Evolutionary conservation across 1,284 basidiomycete species (phyloP), one percentile per base, ranked within the genome.

Genomic region (Omphalotus olearius): DNA sequence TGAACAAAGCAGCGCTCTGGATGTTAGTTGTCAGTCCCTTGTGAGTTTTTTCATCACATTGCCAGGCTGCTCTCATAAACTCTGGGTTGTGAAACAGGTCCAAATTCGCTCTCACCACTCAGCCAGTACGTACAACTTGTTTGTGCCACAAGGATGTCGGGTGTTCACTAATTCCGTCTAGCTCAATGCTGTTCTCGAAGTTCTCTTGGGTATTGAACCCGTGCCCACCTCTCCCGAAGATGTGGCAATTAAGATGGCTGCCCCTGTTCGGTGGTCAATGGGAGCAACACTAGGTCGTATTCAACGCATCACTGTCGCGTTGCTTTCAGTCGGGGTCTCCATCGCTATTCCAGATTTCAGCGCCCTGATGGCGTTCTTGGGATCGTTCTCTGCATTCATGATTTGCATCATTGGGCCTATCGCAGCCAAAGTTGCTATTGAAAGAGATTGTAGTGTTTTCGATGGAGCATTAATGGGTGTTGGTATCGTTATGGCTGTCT

Each of bases 311-410:
- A 56, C 70, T 43, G 69, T 93, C 28, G 81, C 86, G 0, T 57
- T 78, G 7, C 58, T 83, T 40, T 77, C 85, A 17, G 83, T 93
- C 16, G 64, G 70, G 25, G 80, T 87, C 35, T 93, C 91, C 2
- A 84, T 95, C 55, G 65, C 85, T 52, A 71, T 97, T 38, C 94
- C 95, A 1, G 81, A 90, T 50, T 97, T 98, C 65, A 88, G 88
- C 57, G 80, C 85, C 18, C 80, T 94, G 64, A 95, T 98, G 91
- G 89, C 89, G 11, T 92, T 95, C 66, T 72, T 96, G 35, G 93
- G 94, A 3, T 85, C 86, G 28, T 94, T 93, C 66, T 83, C 88
- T 35, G 88, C 92, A 0, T 95, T 95, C 64, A 70, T 88, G 58
- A 80, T 93, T 30, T 91, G 88, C 59, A 82, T 92, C 42, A 87